These are phyloP conservation scores for Zygotorulaspora sp. DNA, from an alignment of 805 yeast genomes.

Conservation along the genomic window DNA sequence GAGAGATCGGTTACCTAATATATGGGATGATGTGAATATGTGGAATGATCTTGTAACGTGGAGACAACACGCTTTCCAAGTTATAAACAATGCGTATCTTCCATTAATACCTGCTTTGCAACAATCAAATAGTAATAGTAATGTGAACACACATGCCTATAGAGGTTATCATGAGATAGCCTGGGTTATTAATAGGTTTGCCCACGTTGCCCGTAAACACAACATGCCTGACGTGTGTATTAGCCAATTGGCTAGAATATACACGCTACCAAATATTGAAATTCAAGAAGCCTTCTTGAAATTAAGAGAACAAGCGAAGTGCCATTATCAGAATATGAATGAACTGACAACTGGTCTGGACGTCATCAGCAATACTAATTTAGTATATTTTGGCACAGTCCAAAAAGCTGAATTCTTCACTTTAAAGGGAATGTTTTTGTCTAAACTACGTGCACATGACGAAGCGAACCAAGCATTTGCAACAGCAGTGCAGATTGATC, in stretches of 20 bases:
- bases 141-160: conserved; percentile 88
- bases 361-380: conserved; percentile 91
- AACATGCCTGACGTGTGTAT: conserved; percentile 96
- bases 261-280: conserved; percentile 94
- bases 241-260: conserved; percentile 85
- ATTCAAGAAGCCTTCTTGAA: conserved; percentile 97
- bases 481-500: conserved; percentile 93
- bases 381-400: conserved; percentile 93
- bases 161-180: conserved; percentile 98
- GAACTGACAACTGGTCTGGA: conserved; percentile 94
- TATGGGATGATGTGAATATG: conserved; percentile 95
- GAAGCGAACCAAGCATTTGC: conserved; percentile 98
- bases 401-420: conserved; percentile 98
- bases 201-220: conserved; percentile 97
- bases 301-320: conserved; percentile 93
- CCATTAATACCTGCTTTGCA: conserved; percentile 86
- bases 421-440: conserved; percentile 94
- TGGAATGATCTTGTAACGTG: conserved; percentile 98
- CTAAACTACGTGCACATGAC: conserved; percentile 82
- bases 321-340: conserved; percentile 87
- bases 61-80: conserved; percentile 98
- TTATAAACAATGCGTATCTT: conserved; percentile 87
- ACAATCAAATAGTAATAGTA: conserved; percentile 59
- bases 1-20: conserved; percentile 94
- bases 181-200: conserved; percentile 96